Percentiles rank a stretch among this genome's conserved stretches.
These are phyloP conservation scores for Isabelozyma gotoi DNA, from an alignment of 805 yeast genomes.

Conservation along the genomic window DNA sequence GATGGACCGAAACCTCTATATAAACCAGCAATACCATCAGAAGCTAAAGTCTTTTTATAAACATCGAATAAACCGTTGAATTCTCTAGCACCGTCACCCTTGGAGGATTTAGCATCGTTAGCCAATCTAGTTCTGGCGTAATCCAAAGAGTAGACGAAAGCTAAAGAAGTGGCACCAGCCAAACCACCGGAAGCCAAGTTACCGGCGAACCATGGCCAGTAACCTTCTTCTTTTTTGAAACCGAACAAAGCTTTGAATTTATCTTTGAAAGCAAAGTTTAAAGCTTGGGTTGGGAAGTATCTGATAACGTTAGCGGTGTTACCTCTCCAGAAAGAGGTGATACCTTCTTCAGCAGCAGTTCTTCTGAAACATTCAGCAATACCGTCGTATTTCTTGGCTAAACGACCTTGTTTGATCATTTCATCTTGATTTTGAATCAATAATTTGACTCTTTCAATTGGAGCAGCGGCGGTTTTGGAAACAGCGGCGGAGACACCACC, in stretches of 20 bases:
- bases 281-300: constrained; percentile 99
- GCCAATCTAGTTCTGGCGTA: constrained; percentile 99
- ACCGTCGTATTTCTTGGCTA: constrained; percentile 83
- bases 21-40: constrained; percentile 97
- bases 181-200: constrained; percentile 98
- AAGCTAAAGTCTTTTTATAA: constrained; percentile 90
- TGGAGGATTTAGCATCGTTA: constrained; percentile 91
- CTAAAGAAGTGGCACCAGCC: constrained; percentile 94
- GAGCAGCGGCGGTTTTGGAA: constrained; percentile 97
- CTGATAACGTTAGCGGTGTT: constrained; percentile 98
- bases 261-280: constrained; percentile 98
- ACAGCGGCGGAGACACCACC: constrained; percentile 99
- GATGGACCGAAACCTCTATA: constrained; percentile 99
- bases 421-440: constrained; percentile 97
- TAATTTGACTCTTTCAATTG: constrained; percentile 95
- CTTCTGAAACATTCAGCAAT: constrained; percentile 90
- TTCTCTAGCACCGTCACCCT: constrained; percentile 91
- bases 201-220: constrained; percentile 95
- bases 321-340: constrained; percentile 97
- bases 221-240: constrained; percentile 93
- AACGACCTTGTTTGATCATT: constrained; percentile 97
- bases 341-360: constrained; percentile 93
- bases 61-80: constrained; percentile 97
- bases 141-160: constrained; percentile 95
- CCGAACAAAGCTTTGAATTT: constrained; percentile 94